These are phyloP conservation scores for Puya raimondii DNA, from an alignment of 176 grass and related monocot species.

Conservation along the genomic window DNA sequence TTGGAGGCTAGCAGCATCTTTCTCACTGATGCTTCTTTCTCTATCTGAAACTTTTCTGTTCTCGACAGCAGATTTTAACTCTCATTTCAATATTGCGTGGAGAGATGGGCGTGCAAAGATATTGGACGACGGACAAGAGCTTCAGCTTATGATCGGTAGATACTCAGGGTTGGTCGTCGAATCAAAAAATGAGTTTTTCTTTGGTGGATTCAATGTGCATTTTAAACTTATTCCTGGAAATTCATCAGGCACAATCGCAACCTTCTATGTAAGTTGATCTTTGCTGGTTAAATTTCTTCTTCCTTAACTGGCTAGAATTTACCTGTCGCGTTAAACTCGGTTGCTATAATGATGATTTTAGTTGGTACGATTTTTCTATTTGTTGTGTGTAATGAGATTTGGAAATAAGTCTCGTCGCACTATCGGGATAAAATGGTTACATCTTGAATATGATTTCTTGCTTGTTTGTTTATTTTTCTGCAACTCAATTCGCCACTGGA, in stretches of 20 bases:
- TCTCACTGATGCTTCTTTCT: conserved; percentile 9
- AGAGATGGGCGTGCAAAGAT: conserved; percentile 4
- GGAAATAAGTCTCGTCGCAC: too few relatives aligned
- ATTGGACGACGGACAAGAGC: conserved; percentile 12
- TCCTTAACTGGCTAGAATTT: too few relatives aligned
- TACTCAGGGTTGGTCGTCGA: conserved; percentile 12
- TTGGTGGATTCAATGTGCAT: conserved; percentile 23
- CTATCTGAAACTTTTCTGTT: conserved; percentile 12
- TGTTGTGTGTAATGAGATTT: too few relatives aligned
- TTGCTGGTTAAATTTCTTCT: not conserved
- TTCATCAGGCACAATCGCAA: conserved; percentile 17
- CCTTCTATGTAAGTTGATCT: conserved; percentile 17
- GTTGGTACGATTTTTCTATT: too few relatives aligned
- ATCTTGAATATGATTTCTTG: too few relatives aligned
- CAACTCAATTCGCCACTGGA: conserved; percentile 8
- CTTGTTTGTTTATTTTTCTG: too few relatives aligned
- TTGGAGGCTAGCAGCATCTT: not conserved
- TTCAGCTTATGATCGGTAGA: conserved; percentile 24
- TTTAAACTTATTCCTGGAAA: conserved; percentile 20
- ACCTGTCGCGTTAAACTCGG: too few relatives aligned
- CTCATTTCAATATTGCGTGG: conserved; percentile 15
- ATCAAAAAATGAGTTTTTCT: conserved; percentile 16
- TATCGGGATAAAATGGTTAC: too few relatives aligned
- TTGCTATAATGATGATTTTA: too few relatives aligned
- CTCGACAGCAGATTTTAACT: conserved; percentile 14